Conservation (phyloP, 2,329 filamentous ascomycete genomes). For the Plectosphaerella plurivora region DNA sequence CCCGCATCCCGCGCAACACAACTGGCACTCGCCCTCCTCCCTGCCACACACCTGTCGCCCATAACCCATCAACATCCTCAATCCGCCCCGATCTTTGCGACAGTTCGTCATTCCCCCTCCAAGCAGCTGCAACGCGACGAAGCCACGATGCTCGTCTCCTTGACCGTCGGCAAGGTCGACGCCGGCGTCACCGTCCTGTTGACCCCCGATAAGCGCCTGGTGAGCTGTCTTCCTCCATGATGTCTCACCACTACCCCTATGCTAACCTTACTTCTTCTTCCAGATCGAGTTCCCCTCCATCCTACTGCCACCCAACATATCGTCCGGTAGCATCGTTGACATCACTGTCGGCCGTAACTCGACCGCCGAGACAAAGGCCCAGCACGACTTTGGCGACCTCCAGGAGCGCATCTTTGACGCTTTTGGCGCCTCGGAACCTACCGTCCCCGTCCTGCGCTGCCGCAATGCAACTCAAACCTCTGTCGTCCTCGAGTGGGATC, state of each 20-base stretch:
- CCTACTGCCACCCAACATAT: conserved; percentile 89
- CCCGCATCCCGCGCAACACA: too few relatives aligned
- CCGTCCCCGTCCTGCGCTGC: conserved; percentile 76
- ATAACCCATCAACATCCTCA: too few relatives aligned
- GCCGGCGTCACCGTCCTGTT: conserved; percentile 95
- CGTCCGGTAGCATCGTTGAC: conserved; percentile 94
- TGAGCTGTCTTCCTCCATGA: conserved; percentile 40
- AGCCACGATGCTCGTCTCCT: conserved; percentile 80
- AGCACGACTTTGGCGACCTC: conserved; percentile 74
- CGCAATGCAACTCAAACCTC: conserved; percentile 98
- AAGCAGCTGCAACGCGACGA: not conserved
- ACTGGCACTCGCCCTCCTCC: not conserved
- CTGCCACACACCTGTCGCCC: not conserved
- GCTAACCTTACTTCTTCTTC: conserved; percentile 14
- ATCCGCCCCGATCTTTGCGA: not conserved
- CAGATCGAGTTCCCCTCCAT: conserved; percentile 99
- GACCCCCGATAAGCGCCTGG: conserved; percentile 93
- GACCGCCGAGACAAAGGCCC: conserved; percentile 68
- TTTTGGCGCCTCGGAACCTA: conserved; percentile 77
- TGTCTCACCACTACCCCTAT: not conserved
- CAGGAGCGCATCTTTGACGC: conserved; percentile 83
- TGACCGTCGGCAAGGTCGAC: conserved; percentile 99
- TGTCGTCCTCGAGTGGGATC: conserved; percentile 96
- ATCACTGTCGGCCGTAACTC: conserved; percentile 90
- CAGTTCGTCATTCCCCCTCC: not conserved